phyloP scores from a whole-genome alignment of 2,329 filamentous ascomycete genomes.

The Falciphora oryzae region DNA sequence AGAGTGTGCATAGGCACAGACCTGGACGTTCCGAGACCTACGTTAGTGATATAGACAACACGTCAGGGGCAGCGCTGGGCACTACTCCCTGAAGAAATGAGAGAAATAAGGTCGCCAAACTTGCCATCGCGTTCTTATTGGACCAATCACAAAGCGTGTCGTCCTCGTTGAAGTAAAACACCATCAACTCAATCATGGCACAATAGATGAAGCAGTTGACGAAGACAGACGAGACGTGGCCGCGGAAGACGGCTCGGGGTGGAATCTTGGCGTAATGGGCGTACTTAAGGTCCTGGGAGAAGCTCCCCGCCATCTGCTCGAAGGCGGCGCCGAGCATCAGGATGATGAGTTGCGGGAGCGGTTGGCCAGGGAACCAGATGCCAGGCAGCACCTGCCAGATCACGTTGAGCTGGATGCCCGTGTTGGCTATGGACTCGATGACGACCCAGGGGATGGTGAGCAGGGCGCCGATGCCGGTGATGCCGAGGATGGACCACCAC shows the following conservation, averaged over 20 bases:
- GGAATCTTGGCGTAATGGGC: constrained; percentile 37
- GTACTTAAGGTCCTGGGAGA: constrained; percentile 33
- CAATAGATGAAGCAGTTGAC: constrained; percentile 34
- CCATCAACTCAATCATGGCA: constrained; percentile 36
- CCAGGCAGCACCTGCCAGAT: constrained; percentile 9
- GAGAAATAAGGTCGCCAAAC: neutral
- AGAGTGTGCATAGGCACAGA: constrained; percentile 25
- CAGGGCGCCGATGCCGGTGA: constrained; percentile 24
- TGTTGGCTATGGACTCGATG: constrained; percentile 8
- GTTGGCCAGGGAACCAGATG: constrained; percentile 7
- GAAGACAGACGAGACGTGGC: constrained; percentile 38
- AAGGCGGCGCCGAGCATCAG: constrained; percentile 8
- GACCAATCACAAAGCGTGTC: constrained; percentile 15
- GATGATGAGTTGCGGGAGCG: constrained; percentile 7
- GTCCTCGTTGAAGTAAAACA: constrained; percentile 27
- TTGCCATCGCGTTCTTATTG: constrained; percentile 8
- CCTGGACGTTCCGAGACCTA: constrained; percentile 22
- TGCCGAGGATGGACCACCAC: constrained; percentile 26
- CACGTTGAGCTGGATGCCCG: constrained; percentile 6
- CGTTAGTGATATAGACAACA: constrained; percentile 19
- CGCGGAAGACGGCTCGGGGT: constrained; percentile 33
- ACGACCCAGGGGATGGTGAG: constrained; percentile 9
- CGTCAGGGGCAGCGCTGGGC: too few relatives aligned
- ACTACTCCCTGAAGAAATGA: neutral
- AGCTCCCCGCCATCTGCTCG: constrained; percentile 6